Evolutionary conservation across 2,329 filamentous ascomycete genomes (phyloP).

Genomic region (Pseudocercospora crystallina): DNA sequence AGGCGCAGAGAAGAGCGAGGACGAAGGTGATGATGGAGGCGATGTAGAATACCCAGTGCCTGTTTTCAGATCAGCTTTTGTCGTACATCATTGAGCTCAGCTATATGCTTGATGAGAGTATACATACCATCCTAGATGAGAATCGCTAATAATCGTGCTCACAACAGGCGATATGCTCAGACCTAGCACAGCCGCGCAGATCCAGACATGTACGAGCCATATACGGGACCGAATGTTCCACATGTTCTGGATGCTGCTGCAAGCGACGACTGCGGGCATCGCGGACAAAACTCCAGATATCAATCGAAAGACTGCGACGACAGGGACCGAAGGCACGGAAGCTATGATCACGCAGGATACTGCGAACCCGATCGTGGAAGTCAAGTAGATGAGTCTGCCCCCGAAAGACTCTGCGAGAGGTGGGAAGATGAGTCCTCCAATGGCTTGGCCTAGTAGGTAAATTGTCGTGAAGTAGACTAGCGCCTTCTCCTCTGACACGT

Average conservation of each 20-base stretch:
- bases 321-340: constrained; percentile 36
- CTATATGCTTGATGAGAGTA: too few relatives aligned
- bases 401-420: constrained; percentile 42
- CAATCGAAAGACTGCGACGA: constrained; percentile 43
- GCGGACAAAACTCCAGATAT: constrained; percentile 48
- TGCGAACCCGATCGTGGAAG: constrained; percentile 34
- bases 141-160: constrained; percentile 29
- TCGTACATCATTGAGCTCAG: neutral
- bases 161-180: constrained; percentile 46
- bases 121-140: constrained; percentile 22
- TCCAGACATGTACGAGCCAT: constrained; percentile 50
- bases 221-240: constrained; percentile 37
- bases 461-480: constrained; percentile 8
- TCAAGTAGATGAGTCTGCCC: constrained; percentile 36
- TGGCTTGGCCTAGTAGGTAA: constrained; percentile 27
- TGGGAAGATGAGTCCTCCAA: constrained; percentile 42
- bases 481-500: neutral
- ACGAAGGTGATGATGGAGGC: constrained; percentile 42
- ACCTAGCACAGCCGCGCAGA: constrained; percentile 43
- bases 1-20: constrained; percentile 37
- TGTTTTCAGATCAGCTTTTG: constrained; percentile 24
- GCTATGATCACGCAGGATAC: constrained; percentile 41
- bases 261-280: constrained; percentile 48
- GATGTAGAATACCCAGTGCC: constrained; percentile 48
- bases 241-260: constrained; percentile 52